Percentiles rank a stretch among this genome's conserved stretches.
Evolutionary conservation across 2,329 filamentous ascomycete species (phyloP).

Genomic region (Fusarium anguioides): DNA sequence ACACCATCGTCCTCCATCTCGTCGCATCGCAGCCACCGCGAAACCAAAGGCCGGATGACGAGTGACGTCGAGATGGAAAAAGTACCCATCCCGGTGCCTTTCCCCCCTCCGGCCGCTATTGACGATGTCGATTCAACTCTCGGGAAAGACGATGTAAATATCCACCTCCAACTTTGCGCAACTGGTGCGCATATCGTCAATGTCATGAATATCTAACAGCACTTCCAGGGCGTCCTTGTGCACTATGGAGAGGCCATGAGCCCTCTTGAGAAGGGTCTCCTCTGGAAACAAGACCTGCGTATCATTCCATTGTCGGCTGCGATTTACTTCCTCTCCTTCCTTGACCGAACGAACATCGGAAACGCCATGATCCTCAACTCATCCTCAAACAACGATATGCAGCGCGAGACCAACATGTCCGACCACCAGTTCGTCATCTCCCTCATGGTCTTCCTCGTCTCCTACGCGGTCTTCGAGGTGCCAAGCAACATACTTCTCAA

Average conservation of each 20-base stretch:
- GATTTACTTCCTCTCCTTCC: conserved; percentile 75
- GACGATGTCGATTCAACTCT: conserved; percentile 45
- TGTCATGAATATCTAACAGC: conserved; percentile 21
- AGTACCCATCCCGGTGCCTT: conserved; percentile 38
- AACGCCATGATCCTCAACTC: conserved; percentile 75
- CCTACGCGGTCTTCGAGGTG: conserved; percentile 70
- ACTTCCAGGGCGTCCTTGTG: conserved; percentile 32
- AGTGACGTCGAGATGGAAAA: conserved; percentile 33
- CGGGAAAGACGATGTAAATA: conserved; percentile 40
- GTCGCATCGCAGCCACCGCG: conserved; percentile 20
- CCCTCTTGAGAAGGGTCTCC: conserved; percentile 53
- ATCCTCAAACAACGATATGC: conserved; percentile 69
- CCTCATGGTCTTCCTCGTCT: conserved; percentile 71
- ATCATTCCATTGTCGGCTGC: conserved; percentile 72
- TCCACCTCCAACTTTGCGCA: not conserved
- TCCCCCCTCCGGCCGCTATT: conserved; percentile 42
- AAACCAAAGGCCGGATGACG: conserved; percentile 34
- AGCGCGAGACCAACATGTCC: conserved; percentile 70
- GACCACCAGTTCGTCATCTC: conserved; percentile 68
- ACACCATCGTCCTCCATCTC: conserved; percentile 3
- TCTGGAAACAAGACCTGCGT: conserved; percentile 70
- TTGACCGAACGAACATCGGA: conserved; percentile 76
- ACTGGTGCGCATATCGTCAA: not conserved
- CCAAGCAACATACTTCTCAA: conserved; percentile 75
- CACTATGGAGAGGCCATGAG: conserved; percentile 40